These are phyloP conservation scores for Prunus padus DNA, from an alignment of 306 rosid genomes.

Conservation along the genomic window DNA sequence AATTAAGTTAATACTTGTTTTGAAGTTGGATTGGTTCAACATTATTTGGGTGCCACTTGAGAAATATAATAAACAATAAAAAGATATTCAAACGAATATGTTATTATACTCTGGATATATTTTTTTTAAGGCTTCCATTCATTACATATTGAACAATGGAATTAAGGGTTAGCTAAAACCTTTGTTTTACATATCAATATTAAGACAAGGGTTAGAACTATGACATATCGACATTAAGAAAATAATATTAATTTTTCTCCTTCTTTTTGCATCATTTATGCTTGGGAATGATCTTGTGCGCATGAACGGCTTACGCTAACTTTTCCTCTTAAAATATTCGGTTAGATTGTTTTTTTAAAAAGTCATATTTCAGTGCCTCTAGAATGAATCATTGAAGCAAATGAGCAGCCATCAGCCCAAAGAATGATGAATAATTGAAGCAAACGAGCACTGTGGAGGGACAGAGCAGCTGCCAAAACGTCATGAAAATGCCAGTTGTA, in stretches of 20 bases:
- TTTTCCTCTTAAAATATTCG: too few relatives aligned
- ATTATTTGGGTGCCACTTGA: slow-evolving; percentile 1
- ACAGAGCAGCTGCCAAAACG: neutral
- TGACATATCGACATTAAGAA: too few relatives aligned
- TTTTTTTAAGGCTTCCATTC: neutral
- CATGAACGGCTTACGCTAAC: too few relatives aligned
- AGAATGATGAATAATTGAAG: neutral
- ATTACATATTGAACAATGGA: too few relatives aligned
- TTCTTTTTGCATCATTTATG: too few relatives aligned
- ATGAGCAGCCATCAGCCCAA: neutral
- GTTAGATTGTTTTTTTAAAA: neutral
- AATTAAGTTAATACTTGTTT: neutral
- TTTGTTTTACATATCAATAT: too few relatives aligned
- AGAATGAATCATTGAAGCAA: neutral
- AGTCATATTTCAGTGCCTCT: neutral
- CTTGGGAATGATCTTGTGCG: too few relatives aligned
- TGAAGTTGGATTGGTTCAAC: neutral
- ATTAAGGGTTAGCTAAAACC: too few relatives aligned
- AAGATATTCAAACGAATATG: slow-evolving; percentile 22
- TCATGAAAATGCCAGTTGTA: neutral
- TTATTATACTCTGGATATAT: neutral
- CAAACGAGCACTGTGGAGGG: neutral
- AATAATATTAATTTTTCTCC: too few relatives aligned
- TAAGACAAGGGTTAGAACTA: too few relatives aligned
- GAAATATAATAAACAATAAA: neutral